Base-by-base conservation (phyloP, 2,329 filamentous ascomycete species). In the Fusarium sp. region DNA sequence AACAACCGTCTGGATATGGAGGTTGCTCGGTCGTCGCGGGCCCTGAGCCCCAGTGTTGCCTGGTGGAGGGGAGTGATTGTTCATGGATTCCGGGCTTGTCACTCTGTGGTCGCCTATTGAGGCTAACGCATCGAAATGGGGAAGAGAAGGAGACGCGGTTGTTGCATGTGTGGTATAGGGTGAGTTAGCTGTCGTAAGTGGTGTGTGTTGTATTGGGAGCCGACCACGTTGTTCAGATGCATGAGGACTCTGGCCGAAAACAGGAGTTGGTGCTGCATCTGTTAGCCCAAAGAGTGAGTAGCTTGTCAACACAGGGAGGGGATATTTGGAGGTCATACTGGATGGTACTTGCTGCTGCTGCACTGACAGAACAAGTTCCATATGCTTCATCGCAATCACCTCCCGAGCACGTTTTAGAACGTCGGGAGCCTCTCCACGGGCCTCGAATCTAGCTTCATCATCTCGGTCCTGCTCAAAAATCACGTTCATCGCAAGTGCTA, bases 401-500 rank as follows among this genome's bases (percentile, higher is more conserved):
- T 46, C 41, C 47, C 73, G 63, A 41, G 54, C 44, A 24, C 39
- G 49, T 26, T 46, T 39, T 6, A 68, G n/a, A 26, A 35, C 37
- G 26, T 75, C 65, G 24, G 47, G 24, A 7, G 35, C 13, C 33
- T 61, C 61, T 20, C 57, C 57, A 8, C 47, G 62, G 21, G 43
- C 43, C 6, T 57, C 47, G 4, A 69, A 57, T 7, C 21, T 11
- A 16, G n/a, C 23, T 59, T 80, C 78, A 12, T 63, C 69, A 6
- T 35, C 12, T 20, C 44, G 68, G 26, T 80, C 78, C 24, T 64
- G 54, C 1, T 42, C 31, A 37, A 78, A 79, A 7, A 77, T 44
- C 2, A 56, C 49, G 29, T 64, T 71, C 23, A 79, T 54, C 8
- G 68, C 33, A 5, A 43, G 21, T 24, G 62, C 63, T n/a, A 49